These are phyloP conservation scores for Backusella liffmaniae DNA, from an alignment of 192 early-diverging fungal species.

Conservation along the genomic window DNA sequence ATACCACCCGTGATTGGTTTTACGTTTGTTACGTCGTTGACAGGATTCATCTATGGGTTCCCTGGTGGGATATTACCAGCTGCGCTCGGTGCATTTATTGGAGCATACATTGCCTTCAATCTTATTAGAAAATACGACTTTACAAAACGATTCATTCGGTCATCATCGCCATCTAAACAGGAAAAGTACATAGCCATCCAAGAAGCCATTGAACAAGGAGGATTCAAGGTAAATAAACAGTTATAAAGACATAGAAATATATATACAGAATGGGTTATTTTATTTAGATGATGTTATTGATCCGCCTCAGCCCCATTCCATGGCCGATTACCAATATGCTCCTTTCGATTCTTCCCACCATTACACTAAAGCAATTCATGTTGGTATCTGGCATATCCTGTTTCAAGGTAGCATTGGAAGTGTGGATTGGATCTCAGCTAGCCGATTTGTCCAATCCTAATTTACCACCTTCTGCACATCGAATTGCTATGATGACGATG, in stretches of 20 bases:
- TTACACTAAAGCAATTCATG: conserved; percentile 20
- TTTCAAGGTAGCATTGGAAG: conserved; percentile 31
- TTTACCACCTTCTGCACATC: conserved; percentile 24
- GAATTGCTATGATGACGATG: conserved; percentile 22
- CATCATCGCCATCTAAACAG: conserved; percentile 18
- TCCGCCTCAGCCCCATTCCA: conserved; percentile 34
- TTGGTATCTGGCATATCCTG: conserved; percentile 14
- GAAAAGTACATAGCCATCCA: conserved; percentile 27
- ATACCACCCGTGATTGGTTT: conserved; percentile 54
- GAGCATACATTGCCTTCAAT: conserved; percentile 24
- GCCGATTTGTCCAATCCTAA: conserved; percentile 30
- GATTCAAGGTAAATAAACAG: conserved; percentile 20
- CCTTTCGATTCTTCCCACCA: conserved; percentile 13
- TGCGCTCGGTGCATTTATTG: conserved; percentile 35
- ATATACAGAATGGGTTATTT: not conserved
- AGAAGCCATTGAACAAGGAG: conserved; percentile 35
- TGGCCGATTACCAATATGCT: conserved; percentile 26
- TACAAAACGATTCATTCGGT: conserved; percentile 14
- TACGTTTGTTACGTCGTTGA: conserved; percentile 35
- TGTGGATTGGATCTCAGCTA: conserved; percentile 36
- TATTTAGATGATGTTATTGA: conserved; percentile 31
- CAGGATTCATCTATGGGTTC: conserved; percentile 56
- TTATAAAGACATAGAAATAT: not conserved
- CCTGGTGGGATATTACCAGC: conserved; percentile 48
- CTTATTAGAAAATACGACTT: conserved; percentile 25